Evolutionary conservation across 495 filamentous ascomycete genomes (phyloP).

Genomic region (Arthonia radiata): DNA sequence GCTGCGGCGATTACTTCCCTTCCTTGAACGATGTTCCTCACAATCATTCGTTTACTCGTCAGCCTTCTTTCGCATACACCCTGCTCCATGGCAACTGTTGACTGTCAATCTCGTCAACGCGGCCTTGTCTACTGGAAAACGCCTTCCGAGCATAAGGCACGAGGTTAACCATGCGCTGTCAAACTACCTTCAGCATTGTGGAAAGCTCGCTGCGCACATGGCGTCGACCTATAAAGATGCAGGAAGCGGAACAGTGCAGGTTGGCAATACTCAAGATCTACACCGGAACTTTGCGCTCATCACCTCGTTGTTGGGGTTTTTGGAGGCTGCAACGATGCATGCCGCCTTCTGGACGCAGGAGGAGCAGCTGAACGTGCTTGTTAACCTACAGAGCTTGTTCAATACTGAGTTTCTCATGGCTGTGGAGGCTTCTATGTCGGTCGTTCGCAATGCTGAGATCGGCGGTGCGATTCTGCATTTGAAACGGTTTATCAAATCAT

Average conservation of each 20-base stretch:
- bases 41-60: slow-evolving; percentile 60
- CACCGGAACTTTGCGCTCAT: no score
- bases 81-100: slow-evolving; percentile 74
- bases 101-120: slow-evolving; percentile 55
- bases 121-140: slow-evolving; percentile 49
- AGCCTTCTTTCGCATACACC: slow-evolving; percentile 54
- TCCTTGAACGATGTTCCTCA: slow-evolving; percentile 49
- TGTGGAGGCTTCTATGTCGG: slow-evolving; percentile 68
- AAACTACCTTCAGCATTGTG: slow-evolving; percentile 29
- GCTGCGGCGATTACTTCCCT: slow-evolving; percentile 56
- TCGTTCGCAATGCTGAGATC: slow-evolving; percentile 38
- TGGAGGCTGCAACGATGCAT: slow-evolving; percentile 53
- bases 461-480: slow-evolving; percentile 38
- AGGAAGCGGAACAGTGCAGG: slow-evolving; percentile 32
- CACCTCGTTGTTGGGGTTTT: slow-evolving; percentile 65
- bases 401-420: slow-evolving; percentile 62
- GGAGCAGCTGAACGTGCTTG: slow-evolving; percentile 45
- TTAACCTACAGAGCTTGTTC: slow-evolving; percentile 41
- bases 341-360: slow-evolving; percentile 51
- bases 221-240: slow-evolving; percentile 15
- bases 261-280: no score
- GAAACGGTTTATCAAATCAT: slow-evolving; percentile 61
- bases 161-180: slow-evolving; percentile 32
- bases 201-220: slow-evolving; percentile 14
- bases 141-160: slow-evolving; percentile 38